A percentile compares a stretch with the other conserved stretches of the same genome.
Conservation (phyloP, 2,329 filamentous ascomycete genomes). For the Penicillium verrucosum region DNA sequence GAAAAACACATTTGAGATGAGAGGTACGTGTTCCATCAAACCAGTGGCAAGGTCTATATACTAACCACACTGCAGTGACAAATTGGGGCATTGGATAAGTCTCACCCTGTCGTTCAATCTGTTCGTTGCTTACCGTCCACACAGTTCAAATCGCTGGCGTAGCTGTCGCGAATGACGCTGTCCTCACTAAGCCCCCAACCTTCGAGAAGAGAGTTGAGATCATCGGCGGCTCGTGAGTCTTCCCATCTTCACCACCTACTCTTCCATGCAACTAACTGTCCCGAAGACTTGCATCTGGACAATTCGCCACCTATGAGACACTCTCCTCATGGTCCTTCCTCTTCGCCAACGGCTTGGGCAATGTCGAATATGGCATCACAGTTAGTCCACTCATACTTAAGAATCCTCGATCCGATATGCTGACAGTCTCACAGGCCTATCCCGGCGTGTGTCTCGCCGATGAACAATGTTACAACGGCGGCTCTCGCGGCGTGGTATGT, state of each 20-base stretch:
- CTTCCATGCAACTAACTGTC: slow-evolving; percentile 44
- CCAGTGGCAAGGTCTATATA: background rate
- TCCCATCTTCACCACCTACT: slow-evolving; percentile 1
- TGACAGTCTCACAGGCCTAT: slow-evolving; percentile 36
- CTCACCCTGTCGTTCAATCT: background rate
- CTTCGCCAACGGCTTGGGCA: slow-evolving; percentile 55
- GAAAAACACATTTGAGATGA: slow-evolving; percentile 54
- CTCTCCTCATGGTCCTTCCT: slow-evolving; percentile 57
- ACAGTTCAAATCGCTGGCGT: slow-evolving; percentile 55
- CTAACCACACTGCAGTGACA: slow-evolving; percentile 43
- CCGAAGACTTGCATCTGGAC: slow-evolving; percentile 53
- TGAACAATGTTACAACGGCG: slow-evolving; percentile 56
- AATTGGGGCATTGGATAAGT: slow-evolving; percentile 58
- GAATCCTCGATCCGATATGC: too few species aligned
- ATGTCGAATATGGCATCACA: slow-evolving; percentile 58
- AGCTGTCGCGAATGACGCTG: slow-evolving; percentile 46
- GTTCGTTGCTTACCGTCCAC: slow-evolving; percentile 15
- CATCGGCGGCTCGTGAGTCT: slow-evolving; percentile 42
- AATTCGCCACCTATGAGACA: slow-evolving; percentile 59
- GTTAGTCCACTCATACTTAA: slow-evolving; percentile 10
- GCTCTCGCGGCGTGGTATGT: slow-evolving; percentile 44
- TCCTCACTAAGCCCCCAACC: slow-evolving; percentile 45
- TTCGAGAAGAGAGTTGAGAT: slow-evolving; percentile 42
- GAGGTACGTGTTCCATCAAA: slow-evolving; percentile 27
- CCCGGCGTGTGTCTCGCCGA: slow-evolving; percentile 58